Conservation (phyloP, 805 yeast genomes). For the Sporopachydermia quercuum region DNA sequence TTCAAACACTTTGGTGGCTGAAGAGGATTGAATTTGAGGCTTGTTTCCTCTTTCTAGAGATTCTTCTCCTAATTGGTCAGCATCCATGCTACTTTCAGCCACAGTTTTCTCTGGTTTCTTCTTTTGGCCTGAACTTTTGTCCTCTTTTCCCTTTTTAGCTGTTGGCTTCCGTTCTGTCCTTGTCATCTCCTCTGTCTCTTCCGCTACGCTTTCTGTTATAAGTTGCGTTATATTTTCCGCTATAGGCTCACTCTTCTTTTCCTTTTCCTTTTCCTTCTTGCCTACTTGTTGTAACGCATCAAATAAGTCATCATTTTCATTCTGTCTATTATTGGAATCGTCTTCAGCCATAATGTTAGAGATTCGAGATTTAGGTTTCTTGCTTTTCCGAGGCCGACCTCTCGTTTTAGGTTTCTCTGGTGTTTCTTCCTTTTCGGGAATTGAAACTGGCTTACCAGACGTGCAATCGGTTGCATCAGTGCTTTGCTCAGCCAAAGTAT, state of each 20-base stretch:
- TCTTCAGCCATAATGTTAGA: background rate
- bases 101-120: background rate
- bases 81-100: background rate
- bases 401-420: background rate
- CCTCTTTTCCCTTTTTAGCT: conserved; percentile 2
- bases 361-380: background rate
- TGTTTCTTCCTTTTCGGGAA: background rate
- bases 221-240: conserved; percentile 5
- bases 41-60: too few species aligned
- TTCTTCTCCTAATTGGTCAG: background rate
- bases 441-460: background rate
- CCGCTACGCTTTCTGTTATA: conserved; percentile 2
- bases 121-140: background rate
- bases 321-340: background rate
- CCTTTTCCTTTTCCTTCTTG: conserved; percentile 2
- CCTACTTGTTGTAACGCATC: background rate
- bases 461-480: background rate
- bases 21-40: too few species aligned
- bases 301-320: background rate
- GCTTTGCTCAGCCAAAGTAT: background rate
- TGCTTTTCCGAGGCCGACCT: background rate
- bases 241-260: conserved; percentile 3
- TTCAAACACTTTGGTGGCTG: too few species aligned
- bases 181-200: conserved; percentile 3
- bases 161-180: conserved; percentile 3